Conservation (phyloP, 192 early-diverging fungal species). For the Backusella morwellensis region DNA sequence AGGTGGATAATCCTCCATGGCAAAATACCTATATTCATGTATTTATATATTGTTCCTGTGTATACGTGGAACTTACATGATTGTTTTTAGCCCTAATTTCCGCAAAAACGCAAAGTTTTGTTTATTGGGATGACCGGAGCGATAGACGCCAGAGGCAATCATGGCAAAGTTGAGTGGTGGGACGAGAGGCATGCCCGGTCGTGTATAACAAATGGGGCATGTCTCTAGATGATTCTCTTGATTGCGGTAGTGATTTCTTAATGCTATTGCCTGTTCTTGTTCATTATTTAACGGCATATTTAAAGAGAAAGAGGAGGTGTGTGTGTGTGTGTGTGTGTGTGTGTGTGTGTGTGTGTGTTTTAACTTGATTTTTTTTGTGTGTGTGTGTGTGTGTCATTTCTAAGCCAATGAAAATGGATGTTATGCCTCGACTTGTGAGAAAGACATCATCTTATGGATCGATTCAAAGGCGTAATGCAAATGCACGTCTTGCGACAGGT, state of each 20-base stretch:
- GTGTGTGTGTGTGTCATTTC: background rate
- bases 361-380: background rate
- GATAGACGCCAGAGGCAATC: conserved; percentile 89
- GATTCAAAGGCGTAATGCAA: background rate
- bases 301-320: background rate
- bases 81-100: conserved; percentile 78
- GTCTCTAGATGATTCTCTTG: conserved; percentile 13
- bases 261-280: background rate
- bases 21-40: conserved; percentile 33
- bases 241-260: background rate
- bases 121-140: conserved; percentile 90
- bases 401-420: no score
- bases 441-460: background rate
- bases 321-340: background rate
- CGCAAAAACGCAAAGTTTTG: conserved; percentile 90
- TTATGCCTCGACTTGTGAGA: no score
- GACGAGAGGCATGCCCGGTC: conserved; percentile 60
- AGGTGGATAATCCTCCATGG: conserved; percentile 52
- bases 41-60: background rate
- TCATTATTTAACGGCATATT: background rate
- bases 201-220: conserved; percentile 35
- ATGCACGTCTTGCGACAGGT: background rate
- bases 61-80: conserved; percentile 52
- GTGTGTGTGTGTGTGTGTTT: background rate
- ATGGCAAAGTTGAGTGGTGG: conserved; percentile 95